A percentile compares a stretch with the other conserved stretches of the same genome.
phyloP scores from a whole-genome alignment of 129 eudicot species.

The Flaveria sonorensis region DNA sequence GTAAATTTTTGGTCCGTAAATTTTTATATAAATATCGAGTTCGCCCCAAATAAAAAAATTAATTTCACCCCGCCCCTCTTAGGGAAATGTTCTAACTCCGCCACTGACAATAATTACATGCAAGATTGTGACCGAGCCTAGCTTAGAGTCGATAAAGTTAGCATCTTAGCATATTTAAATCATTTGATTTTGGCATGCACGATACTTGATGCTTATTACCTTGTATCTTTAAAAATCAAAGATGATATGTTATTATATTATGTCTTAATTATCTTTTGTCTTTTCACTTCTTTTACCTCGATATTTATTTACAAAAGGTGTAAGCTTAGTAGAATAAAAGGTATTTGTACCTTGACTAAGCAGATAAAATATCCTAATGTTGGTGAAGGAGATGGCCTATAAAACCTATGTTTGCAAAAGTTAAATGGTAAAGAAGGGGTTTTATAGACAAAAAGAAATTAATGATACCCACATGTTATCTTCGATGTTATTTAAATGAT shows the following conservation, averaged over 20 bases:
- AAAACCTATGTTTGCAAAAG: conserved; percentile 3
- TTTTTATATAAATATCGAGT: no score
- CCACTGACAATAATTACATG: no score
- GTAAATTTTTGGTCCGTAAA: no score
- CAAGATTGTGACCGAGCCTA: background rate
- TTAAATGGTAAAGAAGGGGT: background rate
- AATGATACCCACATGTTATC: background rate
- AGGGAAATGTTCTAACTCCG: no score
- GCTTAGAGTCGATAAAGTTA: background rate
- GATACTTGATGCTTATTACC: conserved; percentile 9
- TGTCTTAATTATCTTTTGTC: background rate
- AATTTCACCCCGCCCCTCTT: no score
- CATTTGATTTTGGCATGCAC: background rate
- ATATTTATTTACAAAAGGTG: conserved; percentile 2
- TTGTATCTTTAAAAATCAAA: background rate
- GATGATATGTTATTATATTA: conserved; percentile 2
- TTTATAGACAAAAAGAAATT: background rate
- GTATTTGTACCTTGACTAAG: background rate
- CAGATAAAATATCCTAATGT: background rate
- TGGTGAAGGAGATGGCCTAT: no score
- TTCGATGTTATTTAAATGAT: background rate
- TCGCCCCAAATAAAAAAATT: no score
- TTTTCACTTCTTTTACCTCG: conserved; percentile 3
- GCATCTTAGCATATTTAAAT: background rate
- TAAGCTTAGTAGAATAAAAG: background rate